These are phyloP conservation scores for Boletus reticuloceps DNA, from an alignment of 768 basidiomycete species.

Conservation along the genomic window DNA sequence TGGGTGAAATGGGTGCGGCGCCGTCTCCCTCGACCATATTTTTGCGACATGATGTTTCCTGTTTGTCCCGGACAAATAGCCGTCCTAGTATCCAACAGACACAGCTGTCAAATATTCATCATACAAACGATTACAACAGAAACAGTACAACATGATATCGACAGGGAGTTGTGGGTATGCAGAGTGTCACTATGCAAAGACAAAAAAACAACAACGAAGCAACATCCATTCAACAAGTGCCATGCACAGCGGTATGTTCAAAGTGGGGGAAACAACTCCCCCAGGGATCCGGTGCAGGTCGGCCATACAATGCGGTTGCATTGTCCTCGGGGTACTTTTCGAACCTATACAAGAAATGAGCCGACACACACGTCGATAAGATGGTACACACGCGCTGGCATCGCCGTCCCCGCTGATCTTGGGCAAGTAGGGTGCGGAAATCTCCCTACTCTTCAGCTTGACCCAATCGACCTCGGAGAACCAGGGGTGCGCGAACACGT, in stretches of 20 bases:
- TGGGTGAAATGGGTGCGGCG: conserved; percentile 25
- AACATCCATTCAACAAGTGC: conserved; percentile 5
- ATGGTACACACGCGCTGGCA: conserved; percentile 76
- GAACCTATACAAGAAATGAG: conserved; percentile 45
- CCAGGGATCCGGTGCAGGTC: conserved; percentile 53
- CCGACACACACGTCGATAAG: not conserved
- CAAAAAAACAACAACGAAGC: conserved; percentile 4
- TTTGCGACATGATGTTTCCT: conserved; percentile 37
- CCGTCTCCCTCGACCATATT: conserved; percentile 25
- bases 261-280: conserved; percentile 77
- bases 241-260: conserved; percentile 56
- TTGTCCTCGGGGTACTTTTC: conserved; percentile 79
- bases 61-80: conserved; percentile 33
- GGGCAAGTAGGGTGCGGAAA: conserved; percentile 93
- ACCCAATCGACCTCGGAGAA: conserved; percentile 94
- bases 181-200: conserved; percentile 12
- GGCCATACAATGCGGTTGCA: conserved; percentile 57
- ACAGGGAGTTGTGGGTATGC: conserved; percentile 10
- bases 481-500: conserved; percentile 93
- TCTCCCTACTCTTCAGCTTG: conserved; percentile 75
- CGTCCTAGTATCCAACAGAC: conserved; percentile 2
- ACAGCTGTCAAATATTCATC: no score
- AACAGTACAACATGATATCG: conserved; percentile 1
- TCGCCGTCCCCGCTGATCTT: conserved; percentile 92
- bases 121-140: no score